Base-by-base conservation (phyloP, 352 stramenopile genomes). In the Phytophthora crassamura region DNA sequence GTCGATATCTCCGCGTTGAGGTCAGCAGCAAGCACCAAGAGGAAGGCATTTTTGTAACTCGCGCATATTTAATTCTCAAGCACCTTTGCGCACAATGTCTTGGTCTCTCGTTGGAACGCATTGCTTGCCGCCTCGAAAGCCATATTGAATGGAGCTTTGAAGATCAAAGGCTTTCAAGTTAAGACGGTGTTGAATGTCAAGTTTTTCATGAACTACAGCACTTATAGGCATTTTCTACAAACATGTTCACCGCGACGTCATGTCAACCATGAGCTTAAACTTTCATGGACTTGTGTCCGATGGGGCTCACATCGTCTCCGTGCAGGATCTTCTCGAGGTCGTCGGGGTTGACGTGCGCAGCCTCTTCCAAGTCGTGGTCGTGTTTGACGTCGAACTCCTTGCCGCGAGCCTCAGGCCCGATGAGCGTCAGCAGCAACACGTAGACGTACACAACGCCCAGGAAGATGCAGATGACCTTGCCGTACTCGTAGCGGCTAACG, bases 371-470 rank as follows among this genome's bases (percentile, higher is more conserved):
- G 38, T 82, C 75, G 16, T 70, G 53, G 53, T 79, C 67, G 55
- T 78, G 69, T 30, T 69, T 69, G 22, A 71, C 68, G 40, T 84
- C 74, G 38, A 88, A 84, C 40, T 84, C 72, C 59, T 88, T 77
- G 30, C 77, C 79, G 8, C 77, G 64, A 22, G 69, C 66, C 51
- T 88, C 78, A 2, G 78, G 78, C 11, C 76, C 76, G 28, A 85
- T 40, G n/a, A 88, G 54, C 10, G 62, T 68, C n/a, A 85, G n/a
- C 18, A 84, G 16, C 30, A 83, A 74, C 18, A 88, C 47, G 59
- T 76, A 81, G 38, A 69, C 71, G 54, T 75, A 83, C n/a, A 88
- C 72, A 33, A 85, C 65, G 2, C 71, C 68, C 34, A 88, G 41
- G 28, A 85, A 76, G 32, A 79, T 68, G 56, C 57, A 75, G 18